phyloP scores from a whole-genome alignment of 106 monocot genomes.

The Vanilla planifolia region DNA sequence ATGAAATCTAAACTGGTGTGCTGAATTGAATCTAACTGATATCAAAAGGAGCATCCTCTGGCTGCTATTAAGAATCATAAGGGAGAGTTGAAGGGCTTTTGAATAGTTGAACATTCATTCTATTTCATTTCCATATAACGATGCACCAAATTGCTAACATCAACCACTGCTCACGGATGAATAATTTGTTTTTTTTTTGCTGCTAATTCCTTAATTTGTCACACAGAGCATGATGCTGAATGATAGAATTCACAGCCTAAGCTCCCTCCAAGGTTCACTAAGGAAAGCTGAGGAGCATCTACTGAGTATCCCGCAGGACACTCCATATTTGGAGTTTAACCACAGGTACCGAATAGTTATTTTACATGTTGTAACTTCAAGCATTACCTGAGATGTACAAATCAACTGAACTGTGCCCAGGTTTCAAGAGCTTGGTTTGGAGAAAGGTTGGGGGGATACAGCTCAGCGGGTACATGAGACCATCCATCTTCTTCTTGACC shows the following conservation, averaged over 20 bases:
- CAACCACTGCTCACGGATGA: no score
- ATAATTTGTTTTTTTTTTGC: neutral
- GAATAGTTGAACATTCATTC: no score
- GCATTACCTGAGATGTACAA: neutral
- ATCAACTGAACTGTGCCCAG: conserved; percentile 1
- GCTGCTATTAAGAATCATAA: no score
- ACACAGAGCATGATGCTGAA: conserved; percentile 14
- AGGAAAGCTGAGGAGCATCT: conserved; percentile 13
- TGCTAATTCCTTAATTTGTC: neutral
- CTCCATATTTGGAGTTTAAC: conserved; percentile 12
- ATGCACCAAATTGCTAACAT: no score
- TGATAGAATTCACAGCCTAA: conserved; percentile 13
- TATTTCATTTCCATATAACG: no score
- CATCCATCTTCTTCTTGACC: conserved; percentile 36
- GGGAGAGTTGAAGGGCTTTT: no score
- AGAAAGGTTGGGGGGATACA: conserved; percentile 53
- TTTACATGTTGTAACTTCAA: neutral
- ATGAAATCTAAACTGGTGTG: no score
- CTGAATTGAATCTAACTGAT: no score
- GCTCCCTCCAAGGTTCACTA: conserved; percentile 3
- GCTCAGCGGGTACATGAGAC: conserved; percentile 30
- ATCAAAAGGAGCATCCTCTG: no score
- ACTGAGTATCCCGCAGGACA: conserved; percentile 9
- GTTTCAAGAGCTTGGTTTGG: conserved; percentile 52
- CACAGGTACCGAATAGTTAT: no score